Evolutionary conservation across 495 filamentous ascomycete species (phyloP).

Genomic region (Pyronema domesticum): DNA sequence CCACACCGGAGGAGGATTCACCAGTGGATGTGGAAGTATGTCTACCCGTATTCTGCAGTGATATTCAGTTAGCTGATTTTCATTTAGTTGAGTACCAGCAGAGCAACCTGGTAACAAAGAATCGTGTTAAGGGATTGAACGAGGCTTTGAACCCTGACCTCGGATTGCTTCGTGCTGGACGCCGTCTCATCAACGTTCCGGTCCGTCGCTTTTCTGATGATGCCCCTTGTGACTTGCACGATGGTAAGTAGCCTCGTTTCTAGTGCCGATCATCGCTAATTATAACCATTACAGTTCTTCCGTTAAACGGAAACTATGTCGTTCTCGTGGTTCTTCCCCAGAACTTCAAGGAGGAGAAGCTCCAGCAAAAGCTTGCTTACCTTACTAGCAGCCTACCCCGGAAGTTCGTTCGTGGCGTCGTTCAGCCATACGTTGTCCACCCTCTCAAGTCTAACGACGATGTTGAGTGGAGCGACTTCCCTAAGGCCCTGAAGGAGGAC

Average conservation of each 20-base stretch:
- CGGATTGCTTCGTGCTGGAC: conserved; percentile 7
- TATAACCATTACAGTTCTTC: conserved; percentile 17
- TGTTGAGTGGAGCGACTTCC: conserved; percentile 13
- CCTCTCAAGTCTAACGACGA: conserved; percentile 4
- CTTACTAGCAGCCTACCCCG: background rate
- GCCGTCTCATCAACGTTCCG: conserved; percentile 15
- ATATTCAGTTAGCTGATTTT: background rate
- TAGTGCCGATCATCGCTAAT: background rate
- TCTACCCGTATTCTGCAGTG: background rate
- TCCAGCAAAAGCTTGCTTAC: conserved; percentile 14
- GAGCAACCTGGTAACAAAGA: conserved; percentile 7
- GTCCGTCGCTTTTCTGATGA: conserved; percentile 30
- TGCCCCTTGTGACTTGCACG: conserved; percentile 29
- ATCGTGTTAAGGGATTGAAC: background rate
- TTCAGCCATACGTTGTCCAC: conserved; percentile 11
- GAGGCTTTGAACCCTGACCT: background rate
- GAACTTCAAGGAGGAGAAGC: background rate
- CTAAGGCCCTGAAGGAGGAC: conserved; percentile 1
- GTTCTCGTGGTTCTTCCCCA: conserved; percentile 28
- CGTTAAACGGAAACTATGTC: conserved; percentile 29
- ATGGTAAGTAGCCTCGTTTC: conserved; percentile 12
- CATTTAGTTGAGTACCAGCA: conserved; percentile 12
- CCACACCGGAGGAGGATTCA: conserved; percentile 14
- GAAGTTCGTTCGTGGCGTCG: conserved; percentile 4
- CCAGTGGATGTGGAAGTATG: conserved; percentile 16